Evolutionary conservation across 176 grass and related monocot genomes (phyloP), one percentile per base, ranked within the genome.

Genomic region (Triticum turgidum): DNA sequence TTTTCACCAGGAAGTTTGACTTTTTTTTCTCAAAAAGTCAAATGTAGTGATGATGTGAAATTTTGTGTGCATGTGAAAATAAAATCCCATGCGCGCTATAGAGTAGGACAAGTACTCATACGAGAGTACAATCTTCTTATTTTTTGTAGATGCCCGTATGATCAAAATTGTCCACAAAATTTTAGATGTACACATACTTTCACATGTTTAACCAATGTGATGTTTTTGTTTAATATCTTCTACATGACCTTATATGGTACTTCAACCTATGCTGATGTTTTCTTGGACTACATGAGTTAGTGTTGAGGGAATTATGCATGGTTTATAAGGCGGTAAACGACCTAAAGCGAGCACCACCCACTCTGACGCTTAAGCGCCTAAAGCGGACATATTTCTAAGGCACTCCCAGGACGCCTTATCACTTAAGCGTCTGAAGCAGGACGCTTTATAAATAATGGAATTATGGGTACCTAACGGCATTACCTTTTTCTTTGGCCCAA

Each of bases 401-500:
- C 37, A 38, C 6, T 38, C 37, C 37, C 37, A 38, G 37, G 37
- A 38, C 37, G 37, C 37, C 37, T 38, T 38, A 38, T 38, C 6
- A 6, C 37, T 38, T 38, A 38, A 38, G 37, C 37, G 6, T 38
- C 37, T 38, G 37, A 38, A 38, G 37, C 37, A 38, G 37, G 37
- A 38, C 37, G 37, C 37, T 7, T 38, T 38, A 38, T 38, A 38
- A 38, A 38, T 38, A 38, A 39, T 9, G 1, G 71, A 72, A 20
- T 20, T 64, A 12, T 56, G 11, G n/a, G 24, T 63, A 84, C 89
- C 59, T 92, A 70, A 89, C 51, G 14, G 1, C 30, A 56, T 87
- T 73, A 81, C 32, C 56, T 41, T 80, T 52, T 89, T 8, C 69
- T 89, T 89, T 92, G 72, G 18, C 52, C 86, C 49, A 91, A 96